Conservation (phyloP, 2,329 filamentous ascomycete species). For the Purpureocillium lavendulum region DNA sequence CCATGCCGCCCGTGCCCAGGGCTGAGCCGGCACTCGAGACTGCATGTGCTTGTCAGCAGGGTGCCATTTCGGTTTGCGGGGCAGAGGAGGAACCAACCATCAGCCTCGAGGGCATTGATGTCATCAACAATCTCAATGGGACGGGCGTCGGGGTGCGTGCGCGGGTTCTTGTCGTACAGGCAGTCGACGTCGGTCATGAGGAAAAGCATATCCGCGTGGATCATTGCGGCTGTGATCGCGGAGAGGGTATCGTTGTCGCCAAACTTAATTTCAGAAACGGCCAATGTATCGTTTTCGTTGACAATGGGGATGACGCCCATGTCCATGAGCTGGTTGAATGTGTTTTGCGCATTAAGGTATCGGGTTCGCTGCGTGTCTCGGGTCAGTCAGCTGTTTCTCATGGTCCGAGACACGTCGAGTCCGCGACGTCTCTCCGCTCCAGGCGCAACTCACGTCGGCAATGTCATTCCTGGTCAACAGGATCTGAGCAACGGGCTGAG, state of each 20-base stretch:
- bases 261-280: slow-evolving; percentile 98
- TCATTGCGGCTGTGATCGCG: slow-evolving; percentile 94
- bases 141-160: slow-evolving; percentile 73
- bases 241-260: slow-evolving; percentile 97
- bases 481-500: slow-evolving; percentile 90
- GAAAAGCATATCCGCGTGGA: slow-evolving; percentile 92
- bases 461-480: slow-evolving; percentile 93
- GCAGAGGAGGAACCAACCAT: slow-evolving; percentile 43
- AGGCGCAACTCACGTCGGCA: slow-evolving; percentile 59
- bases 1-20: slow-evolving; percentile 92
- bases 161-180: slow-evolving; percentile 91
- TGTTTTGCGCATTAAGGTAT: slow-evolving; percentile 96
- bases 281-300: slow-evolving; percentile 96
- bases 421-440: too few species aligned
- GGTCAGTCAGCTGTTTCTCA: neutral
- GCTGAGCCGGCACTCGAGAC: slow-evolving; percentile 84
- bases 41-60: slow-evolving; percentile 17
- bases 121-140: slow-evolving; percentile 91
- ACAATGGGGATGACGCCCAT: slow-evolving; percentile 98
- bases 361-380: slow-evolving; percentile 61
- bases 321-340: slow-evolving; percentile 77
- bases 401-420: neutral
- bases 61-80: neutral
- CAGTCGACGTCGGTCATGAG: slow-evolving; percentile 99
- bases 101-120: slow-evolving; percentile 71